These are phyloP conservation scores for Elsinoe ampelina DNA, from an alignment of 2,329 filamentous ascomycete genomes.

Conservation along the genomic window DNA sequence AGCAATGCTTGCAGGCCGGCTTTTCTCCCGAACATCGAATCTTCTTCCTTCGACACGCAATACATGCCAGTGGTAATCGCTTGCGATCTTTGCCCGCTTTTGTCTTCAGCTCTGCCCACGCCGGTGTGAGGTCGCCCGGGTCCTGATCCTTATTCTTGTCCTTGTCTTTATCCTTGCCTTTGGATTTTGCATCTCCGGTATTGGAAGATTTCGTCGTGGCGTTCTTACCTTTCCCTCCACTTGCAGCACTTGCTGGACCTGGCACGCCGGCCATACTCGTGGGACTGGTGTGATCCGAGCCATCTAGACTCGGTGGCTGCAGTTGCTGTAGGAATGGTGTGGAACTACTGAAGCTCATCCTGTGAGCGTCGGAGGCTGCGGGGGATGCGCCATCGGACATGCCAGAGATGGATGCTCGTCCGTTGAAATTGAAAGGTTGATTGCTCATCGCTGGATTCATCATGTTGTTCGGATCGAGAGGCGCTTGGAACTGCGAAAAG, in stretches of 20 bases:
- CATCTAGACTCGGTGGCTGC: constrained; percentile 21
- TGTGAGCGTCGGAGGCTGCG: constrained; percentile 26
- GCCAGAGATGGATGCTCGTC: constrained; percentile 15
- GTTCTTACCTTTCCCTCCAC: not conserved
- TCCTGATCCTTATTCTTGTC: constrained; percentile 19
- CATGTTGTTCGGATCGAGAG: not conserved
- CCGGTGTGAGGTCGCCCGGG: constrained; percentile 26
- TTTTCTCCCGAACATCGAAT: constrained; percentile 97
- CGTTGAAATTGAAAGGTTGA: not conserved
- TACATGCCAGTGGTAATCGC: constrained; percentile 83
- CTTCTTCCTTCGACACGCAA: constrained; percentile 93
- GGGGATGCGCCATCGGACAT: constrained; percentile 22
- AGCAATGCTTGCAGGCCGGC: constrained; percentile 91
- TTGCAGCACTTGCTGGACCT: constrained; percentile 6
- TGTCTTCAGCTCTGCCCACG: constrained; percentile 46
- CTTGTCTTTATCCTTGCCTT: constrained; percentile 5
- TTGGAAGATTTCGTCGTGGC: not conserved
- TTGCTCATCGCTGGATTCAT: constrained; percentile 2
- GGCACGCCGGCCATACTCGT: constrained; percentile 13
- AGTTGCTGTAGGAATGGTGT: constrained; percentile 18
- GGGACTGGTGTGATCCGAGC: constrained; percentile 26
- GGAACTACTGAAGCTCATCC: constrained; percentile 25
- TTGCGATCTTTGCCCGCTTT: constrained; percentile 90
- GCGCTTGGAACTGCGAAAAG: not conserved
- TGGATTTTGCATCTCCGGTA: constrained; percentile 1